Percentiles rank a stretch among this genome's conserved stretches.
These are phyloP conservation scores for Wickerhamomyces alni DNA, from an alignment of 805 yeast genomes.

Conservation along the genomic window DNA sequence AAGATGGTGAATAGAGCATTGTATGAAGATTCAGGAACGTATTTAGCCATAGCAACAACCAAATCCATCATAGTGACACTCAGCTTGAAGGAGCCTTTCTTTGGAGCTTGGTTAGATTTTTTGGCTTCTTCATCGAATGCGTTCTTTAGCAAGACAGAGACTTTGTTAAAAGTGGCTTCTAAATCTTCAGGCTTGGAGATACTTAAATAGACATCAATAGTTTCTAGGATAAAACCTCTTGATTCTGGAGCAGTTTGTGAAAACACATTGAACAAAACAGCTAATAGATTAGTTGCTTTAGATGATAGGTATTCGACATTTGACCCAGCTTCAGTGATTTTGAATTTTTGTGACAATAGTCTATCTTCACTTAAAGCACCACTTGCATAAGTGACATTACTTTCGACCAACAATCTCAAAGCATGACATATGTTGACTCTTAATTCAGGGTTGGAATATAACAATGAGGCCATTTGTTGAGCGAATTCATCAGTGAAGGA, in stretches of 20 bases:
- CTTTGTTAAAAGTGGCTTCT: constrained; percentile 74
- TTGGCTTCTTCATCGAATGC: constrained; percentile 58
- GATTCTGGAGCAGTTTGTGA: constrained; percentile 83
- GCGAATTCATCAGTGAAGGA: constrained; percentile 78
- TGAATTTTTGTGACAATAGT: constrained; percentile 54
- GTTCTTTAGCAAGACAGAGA: constrained; percentile 69
- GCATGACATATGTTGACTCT: constrained; percentile 84
- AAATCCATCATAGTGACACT: constrained; percentile 89
- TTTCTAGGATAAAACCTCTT: constrained; percentile 78
- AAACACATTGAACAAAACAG: constrained; percentile 88
- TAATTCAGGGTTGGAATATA: constrained; percentile 69
- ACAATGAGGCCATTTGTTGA: constrained; percentile 58
- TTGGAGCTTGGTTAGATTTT: constrained; percentile 22
- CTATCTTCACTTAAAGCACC: constrained; percentile 54
- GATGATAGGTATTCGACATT: constrained; percentile 59
- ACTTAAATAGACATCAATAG: constrained; percentile 75
- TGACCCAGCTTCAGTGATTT: constrained; percentile 45
- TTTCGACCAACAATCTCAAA: constrained; percentile 69
- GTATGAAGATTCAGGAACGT: constrained; percentile 66
- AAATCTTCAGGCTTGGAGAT: constrained; percentile 65
- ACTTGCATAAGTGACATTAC: constrained; percentile 56
- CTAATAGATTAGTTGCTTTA: constrained; percentile 68
- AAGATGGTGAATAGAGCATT: constrained; percentile 75
- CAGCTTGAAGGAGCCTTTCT: constrained; percentile 39
- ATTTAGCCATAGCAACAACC: constrained; percentile 79